These are phyloP conservation scores for Diaporthe destruens DNA, from an alignment of 2,329 filamentous ascomycete species.

Conservation along the genomic window DNA sequence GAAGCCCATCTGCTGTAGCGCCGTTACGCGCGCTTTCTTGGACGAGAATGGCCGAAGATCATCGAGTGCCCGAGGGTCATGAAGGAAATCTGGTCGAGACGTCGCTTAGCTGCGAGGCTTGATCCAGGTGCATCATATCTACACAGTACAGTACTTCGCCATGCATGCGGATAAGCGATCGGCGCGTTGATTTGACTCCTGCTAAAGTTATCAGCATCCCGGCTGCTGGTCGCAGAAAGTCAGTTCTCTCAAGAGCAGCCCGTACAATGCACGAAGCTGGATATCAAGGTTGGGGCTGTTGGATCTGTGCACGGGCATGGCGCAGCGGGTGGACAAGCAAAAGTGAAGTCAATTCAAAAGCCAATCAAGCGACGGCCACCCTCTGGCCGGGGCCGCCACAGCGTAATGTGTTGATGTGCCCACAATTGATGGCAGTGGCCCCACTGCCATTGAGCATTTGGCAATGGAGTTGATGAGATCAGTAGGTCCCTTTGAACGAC, in stretches of 20 bases:
- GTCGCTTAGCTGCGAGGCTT: slow-evolving; percentile 15
- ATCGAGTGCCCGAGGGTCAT: not conserved
- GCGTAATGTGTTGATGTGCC: not conserved
- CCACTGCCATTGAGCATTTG: not conserved
- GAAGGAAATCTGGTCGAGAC: slow-evolving; percentile 20
- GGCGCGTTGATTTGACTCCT: not conserved
- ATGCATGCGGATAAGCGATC: slow-evolving; percentile 2
- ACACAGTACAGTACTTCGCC: not conserved
- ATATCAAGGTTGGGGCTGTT: slow-evolving; percentile 13
- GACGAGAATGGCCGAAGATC: not conserved
- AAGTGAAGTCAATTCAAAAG: slow-evolving; percentile 8
- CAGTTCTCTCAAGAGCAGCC: not conserved
- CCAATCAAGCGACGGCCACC: not conserved
- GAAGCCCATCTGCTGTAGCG: slow-evolving; percentile 1
- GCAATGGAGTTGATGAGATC: slow-evolving; percentile 1
- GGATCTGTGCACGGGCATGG: slow-evolving; percentile 20
- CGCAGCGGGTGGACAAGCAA: not conserved
- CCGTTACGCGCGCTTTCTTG: not conserved
- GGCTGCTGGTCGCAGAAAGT: not conserved
- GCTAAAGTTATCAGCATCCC: not conserved
- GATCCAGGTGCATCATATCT: slow-evolving; percentile 14
- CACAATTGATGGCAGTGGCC: not conserved
- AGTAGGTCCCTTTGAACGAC: not conserved
- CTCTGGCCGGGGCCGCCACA: not conserved
- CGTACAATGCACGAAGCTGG: slow-evolving; percentile 2